Base-by-base conservation (phyloP, 1,284 basidiomycete genomes). In the Irpex sp. region DNA sequence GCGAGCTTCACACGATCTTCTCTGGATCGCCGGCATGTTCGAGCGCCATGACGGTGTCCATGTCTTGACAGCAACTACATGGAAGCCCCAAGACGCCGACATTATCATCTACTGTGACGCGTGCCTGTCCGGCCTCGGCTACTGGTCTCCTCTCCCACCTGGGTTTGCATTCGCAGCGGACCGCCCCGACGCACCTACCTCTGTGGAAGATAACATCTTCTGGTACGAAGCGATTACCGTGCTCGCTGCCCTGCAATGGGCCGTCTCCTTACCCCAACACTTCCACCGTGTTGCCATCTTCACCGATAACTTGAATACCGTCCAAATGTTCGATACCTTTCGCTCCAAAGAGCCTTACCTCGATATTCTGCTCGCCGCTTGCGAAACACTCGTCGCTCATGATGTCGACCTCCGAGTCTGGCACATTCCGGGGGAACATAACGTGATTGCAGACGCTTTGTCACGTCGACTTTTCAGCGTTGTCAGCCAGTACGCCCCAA, bases 291-390 rank as follows among this genome's bases (percentile, higher is more conserved):
- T 72, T 5, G 59, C 61, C 1, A 65, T 75, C 3, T 70, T 59
- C 48, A 66, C 74, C 1, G 75, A 80, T 61, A 78, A 72, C 61
- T 23, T 57, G 0, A 74, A 75, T 64, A 71, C 70, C 0, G 73
- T 77, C 3, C 60, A 71, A 23, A 71, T 78, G 5, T 80, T 79
- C 64, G 64, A 69, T 57, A 64, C 72, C 0, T 58, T 79, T 4
- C 56, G 63, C 1, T 4, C 14, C 0, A 71, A 69, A 0, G 14
- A n/a, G 8, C 5, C n/a, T 0, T 77, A 73, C 58, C 76, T 77
- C 61, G 21, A 51, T 1, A 62, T 79, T 9, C 66, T 80, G 0
- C 64, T 67, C 0, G 47, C 45, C 2, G 64, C 71, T 0, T 67
- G 71, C 1, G 68, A 75, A 28, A 56, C 65, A 16, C 53, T 71